These are phyloP conservation scores for Zygosaccharomyces bailii DNA, from an alignment of 805 yeast genomes.

Conservation along the genomic window DNA sequence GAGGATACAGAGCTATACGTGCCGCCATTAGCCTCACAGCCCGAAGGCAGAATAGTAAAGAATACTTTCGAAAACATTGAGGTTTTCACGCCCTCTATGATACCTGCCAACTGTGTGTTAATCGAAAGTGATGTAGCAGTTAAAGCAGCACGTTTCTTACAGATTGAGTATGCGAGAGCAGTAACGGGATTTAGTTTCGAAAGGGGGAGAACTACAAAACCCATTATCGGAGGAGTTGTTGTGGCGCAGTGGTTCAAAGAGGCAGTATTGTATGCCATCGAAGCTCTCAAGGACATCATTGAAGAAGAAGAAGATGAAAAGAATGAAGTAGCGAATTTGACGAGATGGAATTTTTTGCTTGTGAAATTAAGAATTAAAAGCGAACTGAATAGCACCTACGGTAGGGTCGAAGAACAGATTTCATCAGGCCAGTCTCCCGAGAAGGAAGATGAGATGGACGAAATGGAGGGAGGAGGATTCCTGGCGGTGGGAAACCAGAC, in stretches of 20 bases:
- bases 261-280: conserved; percentile 33
- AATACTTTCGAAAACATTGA: conserved; percentile 85
- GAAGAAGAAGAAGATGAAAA: conserved; percentile 41
- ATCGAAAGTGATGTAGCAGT: conserved; percentile 53
- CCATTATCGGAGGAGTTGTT: conserved; percentile 71
- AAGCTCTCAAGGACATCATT: conserved; percentile 26
- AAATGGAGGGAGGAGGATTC: conserved; percentile 18
- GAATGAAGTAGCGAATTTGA: conserved; percentile 48
- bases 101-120: conserved; percentile 74
- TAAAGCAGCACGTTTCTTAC: conserved; percentile 66
- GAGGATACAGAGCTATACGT: conserved; percentile 70
- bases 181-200: conserved; percentile 82
- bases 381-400: conserved; percentile 47
- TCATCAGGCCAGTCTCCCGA: conserved; percentile 12
- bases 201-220: conserved; percentile 47
- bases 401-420: conserved; percentile 29
- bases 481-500: neutral
- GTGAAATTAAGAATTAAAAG: conserved; percentile 35
- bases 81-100: conserved; percentile 70
- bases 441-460: conserved; percentile 4
- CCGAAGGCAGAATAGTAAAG: conserved; percentile 64
- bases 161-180: conserved; percentile 81
- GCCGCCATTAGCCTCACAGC: conserved; percentile 57
- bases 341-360: conserved; percentile 33
- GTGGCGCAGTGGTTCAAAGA: conserved; percentile 53